phyloP scores from a whole-genome alignment of 257 asterid genomes.

The Nicotiana tabacum region DNA sequence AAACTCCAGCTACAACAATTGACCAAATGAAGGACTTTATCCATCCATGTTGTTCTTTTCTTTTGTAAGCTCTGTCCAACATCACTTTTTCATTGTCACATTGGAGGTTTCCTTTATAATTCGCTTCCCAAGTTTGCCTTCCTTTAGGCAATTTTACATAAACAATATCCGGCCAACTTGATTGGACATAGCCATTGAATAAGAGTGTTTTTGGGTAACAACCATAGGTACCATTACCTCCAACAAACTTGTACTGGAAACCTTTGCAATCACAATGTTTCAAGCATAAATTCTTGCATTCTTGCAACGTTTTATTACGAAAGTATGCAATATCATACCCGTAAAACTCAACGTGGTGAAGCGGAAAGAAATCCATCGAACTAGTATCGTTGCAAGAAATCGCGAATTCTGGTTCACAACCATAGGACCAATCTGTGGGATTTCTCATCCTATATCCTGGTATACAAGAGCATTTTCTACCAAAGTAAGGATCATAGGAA shows the following conservation, averaged over 20 bases:
- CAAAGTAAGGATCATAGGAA: neutral
- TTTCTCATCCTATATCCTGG: constrained; percentile 35
- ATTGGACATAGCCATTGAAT: constrained; percentile 26
- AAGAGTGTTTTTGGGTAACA: constrained; percentile 27
- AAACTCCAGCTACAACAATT: constrained; percentile 9
- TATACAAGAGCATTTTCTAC: constrained; percentile 31
- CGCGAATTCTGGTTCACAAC: constrained; percentile 32
- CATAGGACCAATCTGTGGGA: constrained; percentile 28
- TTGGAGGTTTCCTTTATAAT: neutral
- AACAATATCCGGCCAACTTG: neutral
- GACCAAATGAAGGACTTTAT: constrained; percentile 19
- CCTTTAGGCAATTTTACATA: constrained; percentile 24
- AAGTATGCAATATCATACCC: constrained; percentile 29
- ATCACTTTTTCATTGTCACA: neutral
- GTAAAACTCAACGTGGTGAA: constrained; percentile 28
- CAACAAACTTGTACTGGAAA: constrained; percentile 22
- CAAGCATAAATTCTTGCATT: constrained; percentile 24
- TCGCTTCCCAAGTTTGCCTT: neutral
- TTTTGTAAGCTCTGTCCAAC: constrained; percentile 6
- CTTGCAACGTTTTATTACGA: constrained; percentile 14
- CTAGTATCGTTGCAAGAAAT: constrained; percentile 8
- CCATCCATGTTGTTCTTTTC: constrained; percentile 6
- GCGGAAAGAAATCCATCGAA: constrained; percentile 7
- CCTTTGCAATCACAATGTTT: constrained; percentile 30
- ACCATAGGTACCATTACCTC: neutral